phyloP scores from a whole-genome alignment of 164 flowering plant genomes.

The Brasenia schreberi region DNA sequence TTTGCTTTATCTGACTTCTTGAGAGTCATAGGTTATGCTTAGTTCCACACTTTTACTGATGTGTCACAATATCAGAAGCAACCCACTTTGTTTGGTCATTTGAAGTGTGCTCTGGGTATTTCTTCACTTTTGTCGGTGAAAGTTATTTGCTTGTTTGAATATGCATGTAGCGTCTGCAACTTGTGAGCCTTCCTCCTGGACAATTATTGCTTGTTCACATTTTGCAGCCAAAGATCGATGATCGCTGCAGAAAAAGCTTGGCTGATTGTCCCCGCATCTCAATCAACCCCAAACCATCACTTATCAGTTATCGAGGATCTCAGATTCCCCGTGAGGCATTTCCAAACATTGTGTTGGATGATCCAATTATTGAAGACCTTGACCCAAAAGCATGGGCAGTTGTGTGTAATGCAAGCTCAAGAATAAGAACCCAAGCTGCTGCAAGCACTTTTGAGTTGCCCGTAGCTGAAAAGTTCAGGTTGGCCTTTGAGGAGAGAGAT shows the following conservation, averaged over 20 bases:
- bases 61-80: too few species aligned
- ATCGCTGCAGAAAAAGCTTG: slow-evolving; percentile 38
- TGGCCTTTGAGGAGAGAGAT: slow-evolving; percentile 86
- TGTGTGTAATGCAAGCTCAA: slow-evolving; percentile 12
- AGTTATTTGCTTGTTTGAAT: too few species aligned
- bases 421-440: slow-evolving; percentile 7
- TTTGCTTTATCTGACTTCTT: too few species aligned
- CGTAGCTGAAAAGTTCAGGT: slow-evolving; percentile 84
- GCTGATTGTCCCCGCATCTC: slow-evolving; percentile 77
- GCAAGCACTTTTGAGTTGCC: slow-evolving; percentile 31
- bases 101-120: too few species aligned
- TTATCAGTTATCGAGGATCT: slow-evolving; percentile 36
- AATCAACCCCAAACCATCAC: slow-evolving; percentile 73
- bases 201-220: background rate
- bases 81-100: too few species aligned
- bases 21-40: too few species aligned
- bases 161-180: too few species aligned
- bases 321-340: slow-evolving; percentile 59
- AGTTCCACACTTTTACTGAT: too few species aligned
- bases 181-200: too few species aligned
- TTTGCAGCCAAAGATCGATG: slow-evolving; percentile 76
- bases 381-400: slow-evolving; percentile 69
- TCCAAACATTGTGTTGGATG: slow-evolving; percentile 38
- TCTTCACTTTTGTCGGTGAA: too few species aligned
- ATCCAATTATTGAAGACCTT: slow-evolving; percentile 42